phyloP scores from a whole-genome alignment of 2,329 filamentous ascomycete genomes.

The Fusarium beomiforme region DNA sequence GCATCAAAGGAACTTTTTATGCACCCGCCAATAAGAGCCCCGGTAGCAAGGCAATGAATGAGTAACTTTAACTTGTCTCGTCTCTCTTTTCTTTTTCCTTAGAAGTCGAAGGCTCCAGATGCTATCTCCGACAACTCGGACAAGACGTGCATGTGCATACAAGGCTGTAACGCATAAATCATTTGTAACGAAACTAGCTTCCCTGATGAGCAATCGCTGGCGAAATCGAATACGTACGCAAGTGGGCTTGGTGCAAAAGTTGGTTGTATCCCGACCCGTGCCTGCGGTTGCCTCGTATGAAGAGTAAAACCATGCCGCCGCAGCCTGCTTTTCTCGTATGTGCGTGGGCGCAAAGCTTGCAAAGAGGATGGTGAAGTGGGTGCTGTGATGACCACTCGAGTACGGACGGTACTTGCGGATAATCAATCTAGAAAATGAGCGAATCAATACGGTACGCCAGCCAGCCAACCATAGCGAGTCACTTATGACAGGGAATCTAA shows the following conservation, averaged over 20 bases:
- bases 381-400: conserved; percentile 36
- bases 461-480: conserved; percentile 32
- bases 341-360: conserved; percentile 28
- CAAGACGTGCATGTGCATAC: conserved; percentile 11
- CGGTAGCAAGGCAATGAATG: conserved; percentile 2
- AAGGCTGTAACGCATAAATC: conserved; percentile 1
- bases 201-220: conserved; percentile 34
- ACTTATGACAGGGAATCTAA: conserved; percentile 17
- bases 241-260: conserved; percentile 19
- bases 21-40: conserved; percentile 17
- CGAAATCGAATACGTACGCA: conserved; percentile 34
- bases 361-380: conserved; percentile 27
- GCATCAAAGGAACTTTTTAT: conserved; percentile 14
- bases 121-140: conserved; percentile 19
- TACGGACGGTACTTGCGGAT: conserved; percentile 5
- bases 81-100: conserved; percentile 1
- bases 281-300: conserved; percentile 36
- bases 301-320: conserved; percentile 37
- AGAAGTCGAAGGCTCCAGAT: conserved; percentile 1
- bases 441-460: conserved; percentile 24
- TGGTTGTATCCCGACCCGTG: conserved; percentile 31
- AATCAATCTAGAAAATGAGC: conserved; percentile 28
- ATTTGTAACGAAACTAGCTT: conserved; percentile 8
- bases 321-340: conserved; percentile 40
- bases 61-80: conserved; percentile 26